Conservation (phyloP, 192 early-diverging fungal genomes). For the Fimicolochytrium jonesii region DNA sequence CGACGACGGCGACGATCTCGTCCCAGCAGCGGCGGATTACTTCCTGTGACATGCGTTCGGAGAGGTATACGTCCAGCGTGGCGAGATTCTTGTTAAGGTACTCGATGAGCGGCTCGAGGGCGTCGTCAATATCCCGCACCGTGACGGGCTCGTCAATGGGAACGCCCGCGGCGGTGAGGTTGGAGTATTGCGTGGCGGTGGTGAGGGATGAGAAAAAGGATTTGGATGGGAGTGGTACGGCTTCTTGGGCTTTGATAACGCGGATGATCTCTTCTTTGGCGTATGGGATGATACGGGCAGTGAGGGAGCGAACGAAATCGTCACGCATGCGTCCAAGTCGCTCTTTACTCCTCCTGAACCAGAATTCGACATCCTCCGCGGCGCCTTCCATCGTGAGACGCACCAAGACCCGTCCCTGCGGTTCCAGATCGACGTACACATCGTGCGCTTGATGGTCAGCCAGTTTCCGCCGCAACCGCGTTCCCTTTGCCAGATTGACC, state of each 20-base stretch:
- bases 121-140: conserved; percentile 36
- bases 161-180: conserved; percentile 34
- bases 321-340: conserved; percentile 45
- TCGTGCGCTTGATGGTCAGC: conserved; percentile 57
- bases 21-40: conserved; percentile 56
- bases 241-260: conserved; percentile 49
- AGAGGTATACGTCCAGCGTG: conserved; percentile 41
- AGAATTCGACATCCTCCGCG: conserved; percentile 56
- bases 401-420: conserved; percentile 50
- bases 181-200: conserved; percentile 38
- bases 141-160: conserved; percentile 31
- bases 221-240: conserved; percentile 40
- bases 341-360: conserved; percentile 47
- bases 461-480: conserved; percentile 38
- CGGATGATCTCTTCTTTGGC: conserved; percentile 39
- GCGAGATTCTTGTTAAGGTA: conserved; percentile 55
- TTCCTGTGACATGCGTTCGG: conserved; percentile 49
- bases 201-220: conserved; percentile 46
- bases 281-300: conserved; percentile 42
- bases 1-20: conserved; percentile 39
- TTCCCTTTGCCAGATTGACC: conserved; percentile 36
- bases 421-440: conserved; percentile 53
- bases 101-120: conserved; percentile 45
- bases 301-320: conserved; percentile 46
- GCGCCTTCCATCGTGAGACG: conserved; percentile 55